Evolutionary conservation across 768 basidiomycete species (phyloP).

Genomic region (Pisolithus sp.): DNA sequence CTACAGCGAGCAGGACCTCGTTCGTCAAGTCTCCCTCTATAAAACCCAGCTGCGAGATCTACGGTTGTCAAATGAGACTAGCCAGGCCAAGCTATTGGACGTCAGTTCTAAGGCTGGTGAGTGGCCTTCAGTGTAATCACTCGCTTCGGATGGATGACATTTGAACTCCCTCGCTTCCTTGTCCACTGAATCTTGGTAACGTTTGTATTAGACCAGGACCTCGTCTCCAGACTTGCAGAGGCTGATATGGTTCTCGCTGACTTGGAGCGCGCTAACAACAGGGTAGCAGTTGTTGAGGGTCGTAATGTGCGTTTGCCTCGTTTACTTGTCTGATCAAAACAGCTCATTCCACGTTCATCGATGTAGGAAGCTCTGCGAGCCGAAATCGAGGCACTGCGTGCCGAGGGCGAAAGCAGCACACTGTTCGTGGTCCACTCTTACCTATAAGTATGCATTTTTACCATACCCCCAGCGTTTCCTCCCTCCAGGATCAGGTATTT

Average conservation of each 20-base stretch:
- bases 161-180: too few relatives aligned
- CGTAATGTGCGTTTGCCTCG: conserved; percentile 59
- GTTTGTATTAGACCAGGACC: conserved; percentile 70
- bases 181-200: background rate
- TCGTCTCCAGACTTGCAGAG: conserved; percentile 83
- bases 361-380: conserved; percentile 86
- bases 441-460: background rate
- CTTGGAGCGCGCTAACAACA: conserved; percentile 89
- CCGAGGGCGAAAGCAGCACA: conserved; percentile 65
- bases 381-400: conserved; percentile 87
- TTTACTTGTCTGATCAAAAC: background rate
- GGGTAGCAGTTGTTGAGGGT: conserved; percentile 87
- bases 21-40: conserved; percentile 83
- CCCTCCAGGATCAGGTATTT: conserved; percentile 63
- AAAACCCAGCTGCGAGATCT: conserved; percentile 88
- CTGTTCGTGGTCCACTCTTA: conserved; percentile 40
- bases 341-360: background rate
- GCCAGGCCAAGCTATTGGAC: conserved; percentile 87
- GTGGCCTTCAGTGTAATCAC: conserved; percentile 1
- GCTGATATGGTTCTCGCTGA: conserved; percentile 94
- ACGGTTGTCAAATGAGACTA: conserved; percentile 85
- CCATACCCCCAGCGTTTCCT: conserved; percentile 10
- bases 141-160: too few relatives aligned
- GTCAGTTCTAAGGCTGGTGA: conserved; percentile 86
- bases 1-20: conserved; percentile 85